phyloP scores from a whole-genome alignment of 176 grass and related monocot species.

The Bolboschoenus planiculmis region DNA sequence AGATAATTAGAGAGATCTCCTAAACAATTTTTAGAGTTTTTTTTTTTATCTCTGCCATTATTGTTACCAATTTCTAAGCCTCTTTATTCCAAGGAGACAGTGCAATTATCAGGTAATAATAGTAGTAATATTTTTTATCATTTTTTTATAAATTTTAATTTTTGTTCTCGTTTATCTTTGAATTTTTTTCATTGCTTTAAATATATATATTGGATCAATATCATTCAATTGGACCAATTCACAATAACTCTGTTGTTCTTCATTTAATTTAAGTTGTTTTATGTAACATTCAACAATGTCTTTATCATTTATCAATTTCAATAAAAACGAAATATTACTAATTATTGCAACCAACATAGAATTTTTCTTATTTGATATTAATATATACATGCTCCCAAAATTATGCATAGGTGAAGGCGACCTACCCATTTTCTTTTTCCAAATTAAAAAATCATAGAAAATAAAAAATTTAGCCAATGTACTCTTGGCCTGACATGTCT shows the following conservation, averaged over 20 bases:
- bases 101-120: constrained; percentile 13
- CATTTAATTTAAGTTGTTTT: neutral
- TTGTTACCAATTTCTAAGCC: neutral
- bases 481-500: neutral
- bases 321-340: neutral
- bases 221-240: neutral
- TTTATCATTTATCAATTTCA: constrained; percentile 12
- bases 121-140: neutral
- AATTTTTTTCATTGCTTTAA: neutral
- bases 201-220: neutral
- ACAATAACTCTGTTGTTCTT: neutral
- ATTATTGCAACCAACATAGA: neutral
- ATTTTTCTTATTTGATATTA: neutral
- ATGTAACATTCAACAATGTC: neutral
- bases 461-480: neutral
- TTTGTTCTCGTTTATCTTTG: neutral
- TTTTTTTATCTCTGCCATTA: neutral
- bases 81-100: neutral
- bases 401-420: neutral
- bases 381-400: neutral
- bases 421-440: neutral
- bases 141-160: neutral
- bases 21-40: neutral
- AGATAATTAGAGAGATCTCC: neutral
- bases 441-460: neutral